Conservation (phyloP, 2,329 filamentous ascomycete species). For the Talaromyces pinophilus region DNA sequence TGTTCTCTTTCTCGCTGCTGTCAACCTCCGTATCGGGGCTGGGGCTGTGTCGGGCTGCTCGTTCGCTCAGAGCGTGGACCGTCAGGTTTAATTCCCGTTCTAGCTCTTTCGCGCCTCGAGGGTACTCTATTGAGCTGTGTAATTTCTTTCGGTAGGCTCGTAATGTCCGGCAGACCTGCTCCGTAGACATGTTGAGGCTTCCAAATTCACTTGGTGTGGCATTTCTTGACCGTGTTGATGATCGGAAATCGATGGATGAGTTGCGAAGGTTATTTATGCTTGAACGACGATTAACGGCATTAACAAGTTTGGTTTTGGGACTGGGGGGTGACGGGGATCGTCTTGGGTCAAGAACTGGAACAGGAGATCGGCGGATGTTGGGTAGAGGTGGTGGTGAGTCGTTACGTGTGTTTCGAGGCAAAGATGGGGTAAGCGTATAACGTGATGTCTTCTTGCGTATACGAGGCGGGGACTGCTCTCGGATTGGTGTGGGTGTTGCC, state of each 20-base stretch:
- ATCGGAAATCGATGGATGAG: conserved; percentile 53
- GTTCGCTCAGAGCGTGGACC: conserved; percentile 37
- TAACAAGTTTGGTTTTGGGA: conserved; percentile 36
- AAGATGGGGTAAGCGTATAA: conserved; percentile 47
- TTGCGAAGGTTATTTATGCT: conserved; percentile 43
- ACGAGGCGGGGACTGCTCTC: conserved; percentile 52
- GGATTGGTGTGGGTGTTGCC: conserved; percentile 46
- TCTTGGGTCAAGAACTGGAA: conserved; percentile 30
- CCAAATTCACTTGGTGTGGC: conserved; percentile 44
- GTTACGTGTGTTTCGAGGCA: conserved; percentile 34
- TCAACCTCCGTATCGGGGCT: conserved; percentile 41
- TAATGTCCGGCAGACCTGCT: conserved; percentile 59
- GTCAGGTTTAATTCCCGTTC: conserved; percentile 58
- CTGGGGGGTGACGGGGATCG: conserved; percentile 46
- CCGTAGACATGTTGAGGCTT: conserved; percentile 55
- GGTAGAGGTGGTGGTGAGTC: conserved; percentile 35
- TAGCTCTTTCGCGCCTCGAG: conserved; percentile 56
- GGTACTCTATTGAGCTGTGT: conserved; percentile 48
- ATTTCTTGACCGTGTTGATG: conserved; percentile 41
- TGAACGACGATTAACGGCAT: conserved; percentile 32
- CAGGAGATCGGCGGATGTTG: conserved; percentile 35
- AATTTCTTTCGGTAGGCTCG: conserved; percentile 62
- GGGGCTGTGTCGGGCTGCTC: conserved; percentile 34
- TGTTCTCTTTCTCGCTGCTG: conserved; percentile 43
- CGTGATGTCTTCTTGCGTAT: conserved; percentile 59